Base-by-base conservation (phyloP, 345 rosid genomes). In the Bruguiera gymnorhiza region DNA sequence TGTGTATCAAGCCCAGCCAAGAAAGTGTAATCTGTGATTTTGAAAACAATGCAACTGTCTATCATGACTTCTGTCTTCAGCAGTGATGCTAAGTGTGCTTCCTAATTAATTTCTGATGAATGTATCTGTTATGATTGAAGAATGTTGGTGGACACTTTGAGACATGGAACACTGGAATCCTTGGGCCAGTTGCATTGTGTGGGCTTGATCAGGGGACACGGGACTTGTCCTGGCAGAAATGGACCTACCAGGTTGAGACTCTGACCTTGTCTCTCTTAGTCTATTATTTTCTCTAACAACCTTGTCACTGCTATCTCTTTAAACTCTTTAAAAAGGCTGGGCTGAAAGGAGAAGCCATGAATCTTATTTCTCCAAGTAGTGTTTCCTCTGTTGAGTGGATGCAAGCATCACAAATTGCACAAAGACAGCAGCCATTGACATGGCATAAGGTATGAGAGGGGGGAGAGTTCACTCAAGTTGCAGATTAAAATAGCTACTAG, bases 101-200 rank as follows among this genome's bases (percentile, higher is more conserved):
- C 20, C 24, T 55, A 24, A 56, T 24, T 39, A 64, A 48, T 64
- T 66, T 18, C n/a, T 69, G 54, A 65, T 72, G 30, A 27, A 24
- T 53, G 56, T 70, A 56, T 64, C 67, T 46, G 30, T 52, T 58
- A 26, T 32, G 13, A 30, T 31, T 73, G 75, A 72, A 96, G 99
- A 96, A 90, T 79, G 86, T 96, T 0, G 99, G 99, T 26, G 98
- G 98, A 57, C 98, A 92, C 69, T 96, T 77, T 10, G 99, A 96
- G 89, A 76, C 93, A 53, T 92, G 98, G 98, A 87, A 83, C 70
- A 92, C 96, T 1, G 99, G 98, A 71, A 92, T 95, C 85, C 86
- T 88, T 5, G 98, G 98, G 55, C 97, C 99, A 10, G 99, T 96
- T 57, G 98, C 92, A 74, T 73, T 96, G 62, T 96, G 85, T 46